Base-by-base conservation (phyloP, 805 yeast genomes). In the Candida montana region DNA sequence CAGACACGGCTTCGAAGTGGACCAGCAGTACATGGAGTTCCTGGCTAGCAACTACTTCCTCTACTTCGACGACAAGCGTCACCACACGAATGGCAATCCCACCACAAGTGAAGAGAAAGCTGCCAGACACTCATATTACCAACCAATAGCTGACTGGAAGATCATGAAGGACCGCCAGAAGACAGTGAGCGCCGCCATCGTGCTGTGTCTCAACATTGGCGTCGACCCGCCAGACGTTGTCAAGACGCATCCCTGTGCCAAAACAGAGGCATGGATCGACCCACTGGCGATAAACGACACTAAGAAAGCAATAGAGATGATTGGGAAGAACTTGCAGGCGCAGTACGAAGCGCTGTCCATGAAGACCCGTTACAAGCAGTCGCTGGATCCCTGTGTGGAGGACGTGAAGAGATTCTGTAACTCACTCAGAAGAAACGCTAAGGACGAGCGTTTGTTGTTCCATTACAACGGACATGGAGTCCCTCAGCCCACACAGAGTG, bases 391-490 rank as follows among this genome's bases (percentile, higher is more conserved):
- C 2, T 85, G 90, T 41, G 96, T 90, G 17, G 99, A 93, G 57
- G 99, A 93, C 57, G 83, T 89, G 31, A 91, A 91, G 58, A 71
- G 97, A 37, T 84, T 90, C 52, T 90, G 97, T 60, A 83, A 87
- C 51, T 84, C 95, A 0, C 66, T 93, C 45, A 71, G 99, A 51
- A 72, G 97, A 42, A 83, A 84, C 44, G 95, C 97, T 2, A 87
- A 90, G 56, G 97, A 91, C 47, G 98, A 91, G 59, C 72, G 99
- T 45, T 84, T 91, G 9, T 61, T 93, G 40, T 91, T 93, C 61
- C 98, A 93, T 60, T 93, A 93, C 61, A 93, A 93, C 54, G 99
- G 99, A 7, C 99, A 93, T 58, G 99, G 99, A 19, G 99, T 93
- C 2, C 99, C 99, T 0, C 88, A 88, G 54, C 98, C 99, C 0